Evolutionary conservation across 148 eudicot genomes (phyloP).

Genomic region (Arctostaphylos glauca): DNA sequence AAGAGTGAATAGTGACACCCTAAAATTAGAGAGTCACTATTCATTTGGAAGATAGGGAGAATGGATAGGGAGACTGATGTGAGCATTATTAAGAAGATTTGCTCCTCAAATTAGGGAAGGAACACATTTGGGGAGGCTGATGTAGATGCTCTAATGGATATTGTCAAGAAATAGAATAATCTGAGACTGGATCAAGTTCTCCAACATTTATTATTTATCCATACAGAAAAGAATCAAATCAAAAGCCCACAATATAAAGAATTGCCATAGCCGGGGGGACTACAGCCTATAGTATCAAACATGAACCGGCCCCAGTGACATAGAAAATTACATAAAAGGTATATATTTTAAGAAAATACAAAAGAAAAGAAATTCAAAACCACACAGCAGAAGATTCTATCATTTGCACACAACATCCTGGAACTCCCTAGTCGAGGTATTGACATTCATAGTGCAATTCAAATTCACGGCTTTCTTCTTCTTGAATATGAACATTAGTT

Average conservation of each 20-base stretch:
- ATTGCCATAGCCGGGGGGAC: neutral
- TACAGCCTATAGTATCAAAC: neutral
- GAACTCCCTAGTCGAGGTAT: neutral
- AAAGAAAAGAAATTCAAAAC: neutral
- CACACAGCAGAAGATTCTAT: neutral
- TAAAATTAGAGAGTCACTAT: too few relatives aligned
- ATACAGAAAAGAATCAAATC: too few relatives aligned
- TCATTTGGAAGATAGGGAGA: too few relatives aligned
- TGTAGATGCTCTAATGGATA: too few relatives aligned
- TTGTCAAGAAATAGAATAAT: too few relatives aligned
- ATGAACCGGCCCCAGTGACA: neutral
- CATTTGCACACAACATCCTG: constrained; percentile 6
- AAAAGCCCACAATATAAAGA: neutral
- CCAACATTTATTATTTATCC: too few relatives aligned
- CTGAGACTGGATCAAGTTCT: too few relatives aligned
- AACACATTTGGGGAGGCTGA: too few relatives aligned
- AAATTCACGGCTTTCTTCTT: constrained; percentile 14
- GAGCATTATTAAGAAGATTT: too few relatives aligned
- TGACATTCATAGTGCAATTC: constrained; percentile 18
- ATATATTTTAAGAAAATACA: neutral
- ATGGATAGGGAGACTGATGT: too few relatives aligned
- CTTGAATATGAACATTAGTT: constrained; percentile 14
- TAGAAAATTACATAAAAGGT: neutral
- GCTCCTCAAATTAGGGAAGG: too few relatives aligned
- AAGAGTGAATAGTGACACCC: too few relatives aligned